Percentiles rank a stretch among this genome's conserved stretches.
Conservation (phyloP, 2,329 filamentous ascomycete species). For the Chrysoporthe deuterocubensis region DNA sequence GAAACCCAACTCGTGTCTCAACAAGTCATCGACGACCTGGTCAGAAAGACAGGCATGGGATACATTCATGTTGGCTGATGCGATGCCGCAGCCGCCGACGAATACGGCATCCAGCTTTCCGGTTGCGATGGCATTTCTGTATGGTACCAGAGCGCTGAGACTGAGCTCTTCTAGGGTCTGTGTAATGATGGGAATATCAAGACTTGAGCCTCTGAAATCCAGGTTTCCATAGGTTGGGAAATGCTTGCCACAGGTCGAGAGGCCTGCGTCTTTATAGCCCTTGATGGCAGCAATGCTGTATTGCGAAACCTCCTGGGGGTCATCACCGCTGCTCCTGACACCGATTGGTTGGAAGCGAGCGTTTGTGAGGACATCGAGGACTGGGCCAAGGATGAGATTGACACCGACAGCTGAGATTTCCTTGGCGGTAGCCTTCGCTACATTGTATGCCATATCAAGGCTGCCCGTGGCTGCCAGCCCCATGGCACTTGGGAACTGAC, state of each 20-base stretch:
- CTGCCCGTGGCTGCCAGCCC: slow-evolving; percentile 91
- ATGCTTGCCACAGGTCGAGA: slow-evolving; percentile 92
- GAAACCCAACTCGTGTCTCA: slow-evolving; percentile 88
- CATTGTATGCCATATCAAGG: slow-evolving; percentile 81
- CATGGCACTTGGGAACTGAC: slow-evolving; percentile 97
- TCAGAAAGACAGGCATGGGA: slow-evolving; percentile 94
- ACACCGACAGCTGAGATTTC: slow-evolving; percentile 92
- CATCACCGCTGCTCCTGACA: slow-evolving; percentile 87
- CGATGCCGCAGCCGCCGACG: slow-evolving; percentile 91
- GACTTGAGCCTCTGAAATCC: slow-evolving; percentile 86
- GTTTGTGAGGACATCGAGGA: slow-evolving; percentile 92
- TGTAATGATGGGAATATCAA: slow-evolving; percentile 94
- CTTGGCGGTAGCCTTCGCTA: slow-evolving; percentile 90
- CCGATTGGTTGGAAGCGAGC: slow-evolving; percentile 88
- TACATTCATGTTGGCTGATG: slow-evolving; percentile 88
- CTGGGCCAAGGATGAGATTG: slow-evolving; percentile 93
- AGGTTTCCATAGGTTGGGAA: slow-evolving; percentile 96
- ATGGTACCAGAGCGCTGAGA: slow-evolving; percentile 88
- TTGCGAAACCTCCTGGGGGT: slow-evolving; percentile 91
- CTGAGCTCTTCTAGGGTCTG: slow-evolving; percentile 92
- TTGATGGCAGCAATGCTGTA: slow-evolving; percentile 90
- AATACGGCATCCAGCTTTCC: slow-evolving; percentile 90
- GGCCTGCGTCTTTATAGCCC: slow-evolving; percentile 87
- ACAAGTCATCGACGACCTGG: slow-evolving; percentile 86
- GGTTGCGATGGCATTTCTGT: slow-evolving; percentile 84